Evolutionary conservation across 768 basidiomycete species (phyloP).

Genomic region (Kwoniella europaea): DNA sequence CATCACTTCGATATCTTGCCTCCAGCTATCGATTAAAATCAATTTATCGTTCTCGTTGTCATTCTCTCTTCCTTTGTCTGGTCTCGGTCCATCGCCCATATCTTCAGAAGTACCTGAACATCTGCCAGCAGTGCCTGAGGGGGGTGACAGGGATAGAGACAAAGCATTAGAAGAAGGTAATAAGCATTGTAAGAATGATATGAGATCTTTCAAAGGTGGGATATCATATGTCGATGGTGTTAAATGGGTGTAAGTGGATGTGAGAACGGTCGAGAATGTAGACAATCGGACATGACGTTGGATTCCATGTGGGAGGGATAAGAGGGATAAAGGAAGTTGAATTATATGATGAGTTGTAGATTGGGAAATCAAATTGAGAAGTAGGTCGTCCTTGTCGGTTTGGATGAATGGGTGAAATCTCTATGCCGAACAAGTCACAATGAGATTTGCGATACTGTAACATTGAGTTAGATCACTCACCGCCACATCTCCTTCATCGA

Average conservation of each 20-base stretch:
- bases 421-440: not conserved
- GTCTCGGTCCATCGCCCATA: not conserved
- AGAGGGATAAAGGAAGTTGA: constrained; percentile 20
- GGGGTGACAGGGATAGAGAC: not conserved
- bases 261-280: constrained; percentile 14
- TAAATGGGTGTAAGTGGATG: not conserved
- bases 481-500: constrained; percentile 1
- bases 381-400: not conserved
- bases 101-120: constrained; percentile 5
- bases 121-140: not conserved
- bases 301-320: not conserved
- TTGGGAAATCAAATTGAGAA: not conserved
- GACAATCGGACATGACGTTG: not conserved
- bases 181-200: constrained; percentile 17
- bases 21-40: not conserved
- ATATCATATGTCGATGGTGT: not conserved
- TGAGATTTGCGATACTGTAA: too few relatives aligned
- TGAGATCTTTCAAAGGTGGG: constrained; percentile 9
- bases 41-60: not conserved
- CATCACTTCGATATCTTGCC: not conserved
- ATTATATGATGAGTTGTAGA: constrained; percentile 1
- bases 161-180: constrained; percentile 18
- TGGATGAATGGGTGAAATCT: not conserved
- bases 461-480: not conserved
- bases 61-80: not conserved